These are phyloP conservation scores for Rheum nobile DNA, from an alignment of 148 eudicot genomes.

Conservation along the genomic window DNA sequence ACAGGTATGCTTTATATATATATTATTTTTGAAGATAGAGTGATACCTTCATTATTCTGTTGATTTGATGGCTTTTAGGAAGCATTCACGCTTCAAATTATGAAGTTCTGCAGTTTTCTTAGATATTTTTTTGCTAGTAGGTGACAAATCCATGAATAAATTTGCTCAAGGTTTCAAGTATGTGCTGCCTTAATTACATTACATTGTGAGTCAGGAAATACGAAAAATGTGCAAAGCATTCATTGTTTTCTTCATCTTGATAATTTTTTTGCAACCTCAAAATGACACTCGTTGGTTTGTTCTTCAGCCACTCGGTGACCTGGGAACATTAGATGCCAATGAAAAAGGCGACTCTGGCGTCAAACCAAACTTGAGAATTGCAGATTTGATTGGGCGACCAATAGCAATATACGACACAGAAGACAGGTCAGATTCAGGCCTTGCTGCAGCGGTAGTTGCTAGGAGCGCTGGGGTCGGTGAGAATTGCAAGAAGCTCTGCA, in stretches of 20 bases:
- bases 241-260: not conserved
- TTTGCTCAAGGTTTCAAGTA: too few relatives aligned
- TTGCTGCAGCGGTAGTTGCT: constrained; percentile 84
- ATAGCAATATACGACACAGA: constrained; percentile 55
- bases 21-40: too few relatives aligned
- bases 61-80: not conserved
- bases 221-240: not conserved
- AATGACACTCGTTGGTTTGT: not conserved
- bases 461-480: constrained; percentile 98
- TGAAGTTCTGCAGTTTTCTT: not conserved
- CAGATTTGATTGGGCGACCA: constrained; percentile 73
- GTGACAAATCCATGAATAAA: too few relatives aligned
- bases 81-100: not conserved
- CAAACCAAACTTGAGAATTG: constrained; percentile 56
- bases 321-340: constrained; percentile 86
- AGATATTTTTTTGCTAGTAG: too few relatives aligned
- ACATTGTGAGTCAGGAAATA: not conserved
- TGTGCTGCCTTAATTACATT: too few relatives aligned
- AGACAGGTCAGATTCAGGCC: constrained; percentile 69
- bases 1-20: constrained; percentile 58
- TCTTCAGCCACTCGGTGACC: constrained; percentile 75
- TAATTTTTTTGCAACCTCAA: too few relatives aligned
- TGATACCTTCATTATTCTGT: too few relatives aligned
- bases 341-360: constrained; percentile 74
- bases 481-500: constrained; percentile 85